Evolutionary conservation across 805 yeast species (phyloP).

Genomic region (Dipodascus albidus): DNA sequence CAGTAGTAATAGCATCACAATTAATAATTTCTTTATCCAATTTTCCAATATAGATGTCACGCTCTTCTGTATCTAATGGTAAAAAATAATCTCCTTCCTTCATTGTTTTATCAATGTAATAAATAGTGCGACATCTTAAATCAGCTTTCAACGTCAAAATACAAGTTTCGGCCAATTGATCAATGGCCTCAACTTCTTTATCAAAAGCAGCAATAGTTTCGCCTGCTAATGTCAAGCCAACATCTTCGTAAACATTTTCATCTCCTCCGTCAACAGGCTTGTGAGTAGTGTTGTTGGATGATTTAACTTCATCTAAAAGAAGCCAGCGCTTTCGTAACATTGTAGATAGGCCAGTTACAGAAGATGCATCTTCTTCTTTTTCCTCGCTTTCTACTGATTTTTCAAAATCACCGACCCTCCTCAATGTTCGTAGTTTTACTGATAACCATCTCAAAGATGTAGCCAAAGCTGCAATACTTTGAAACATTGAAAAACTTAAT

Average conservation of each 20-base stretch:
- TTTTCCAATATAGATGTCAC: conserved; percentile 42
- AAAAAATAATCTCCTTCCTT: conserved; percentile 40
- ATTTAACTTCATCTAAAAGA: conserved; percentile 16
- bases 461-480: conserved; percentile 40
- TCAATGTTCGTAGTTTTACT: conserved; percentile 47
- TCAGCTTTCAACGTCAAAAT: conserved; percentile 44
- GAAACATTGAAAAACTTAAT: conserved; percentile 41
- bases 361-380: conserved; percentile 3
- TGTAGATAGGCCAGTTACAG: conserved; percentile 7
- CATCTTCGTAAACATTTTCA: conserved; percentile 6
- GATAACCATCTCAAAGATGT: conserved; percentile 46
- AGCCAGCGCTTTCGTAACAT: conserved; percentile 23
- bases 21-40: conserved; percentile 39
- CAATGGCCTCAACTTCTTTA: conserved; percentile 16
- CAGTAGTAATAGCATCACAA: conserved; percentile 33
- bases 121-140: conserved; percentile 40
- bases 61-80: conserved; percentile 43
- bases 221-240: conserved; percentile 15
- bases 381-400: conserved; percentile 7
- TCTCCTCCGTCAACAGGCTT: conserved; percentile 1
- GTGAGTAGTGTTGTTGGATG: conserved; percentile 4
- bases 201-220: conserved; percentile 21
- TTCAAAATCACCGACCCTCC: conserved; percentile 26
- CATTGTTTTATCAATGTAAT: conserved; percentile 39
- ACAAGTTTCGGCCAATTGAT: conserved; percentile 16